Conservation (phyloP, 768 basidiomycete species). For the Pulveroboletus sp. region DNA sequence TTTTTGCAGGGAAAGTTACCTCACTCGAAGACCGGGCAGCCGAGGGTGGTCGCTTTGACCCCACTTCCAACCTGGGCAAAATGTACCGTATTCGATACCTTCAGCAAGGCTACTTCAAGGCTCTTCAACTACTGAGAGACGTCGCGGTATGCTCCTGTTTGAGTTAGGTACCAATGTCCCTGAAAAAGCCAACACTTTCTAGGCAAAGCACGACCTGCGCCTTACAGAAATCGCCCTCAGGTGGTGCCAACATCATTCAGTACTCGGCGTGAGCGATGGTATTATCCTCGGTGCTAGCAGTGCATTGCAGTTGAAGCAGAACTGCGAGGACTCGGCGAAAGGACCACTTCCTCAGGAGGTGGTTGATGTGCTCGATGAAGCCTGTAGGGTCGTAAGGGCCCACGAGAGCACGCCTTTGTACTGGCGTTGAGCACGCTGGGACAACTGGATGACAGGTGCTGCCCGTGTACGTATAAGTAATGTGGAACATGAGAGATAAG, state of each 20-base stretch:
- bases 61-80: slow-evolving; percentile 33
- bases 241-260: slow-evolving; percentile 59
- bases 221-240: slow-evolving; percentile 53
- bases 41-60: slow-evolving; percentile 41
- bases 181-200: neutral
- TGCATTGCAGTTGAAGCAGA: slow-evolving; percentile 40
- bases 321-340: slow-evolving; percentile 44
- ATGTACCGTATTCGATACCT: slow-evolving; percentile 46
- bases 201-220: slow-evolving; percentile 40
- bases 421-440: slow-evolving; percentile 27
- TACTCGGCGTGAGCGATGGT: slow-evolving; percentile 40
- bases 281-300: slow-evolving; percentile 48
- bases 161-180: neutral
- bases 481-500: neutral
- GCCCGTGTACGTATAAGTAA: neutral
- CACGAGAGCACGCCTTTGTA: slow-evolving; percentile 33
- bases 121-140: slow-evolving; percentile 37
- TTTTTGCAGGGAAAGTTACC: slow-evolving; percentile 44
- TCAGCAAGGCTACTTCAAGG: slow-evolving; percentile 39
- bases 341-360: slow-evolving; percentile 52
- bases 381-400: slow-evolving; percentile 37
- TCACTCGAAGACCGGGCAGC: slow-evolving; percentile 30
- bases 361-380: slow-evolving; percentile 46
- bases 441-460: neutral
- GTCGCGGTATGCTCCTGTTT: slow-evolving; percentile 33